Evolutionary conservation across 2,329 filamentous ascomycete species (phyloP), one percentile per base, ranked within the genome.

Genomic region (Aotearoamyces nothofagi): DNA sequence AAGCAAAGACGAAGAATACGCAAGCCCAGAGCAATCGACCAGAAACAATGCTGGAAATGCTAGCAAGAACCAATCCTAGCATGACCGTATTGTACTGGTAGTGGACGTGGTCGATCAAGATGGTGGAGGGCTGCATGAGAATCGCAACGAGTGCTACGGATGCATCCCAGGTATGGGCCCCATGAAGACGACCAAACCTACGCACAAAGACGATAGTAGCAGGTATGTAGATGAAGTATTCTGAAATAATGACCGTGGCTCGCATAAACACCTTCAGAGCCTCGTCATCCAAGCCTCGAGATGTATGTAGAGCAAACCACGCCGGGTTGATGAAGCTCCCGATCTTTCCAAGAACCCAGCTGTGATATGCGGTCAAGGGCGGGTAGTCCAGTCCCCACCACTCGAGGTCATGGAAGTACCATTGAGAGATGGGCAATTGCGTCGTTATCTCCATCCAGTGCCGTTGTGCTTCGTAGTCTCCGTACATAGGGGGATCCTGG

Each of bases 21-120:
- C 82, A 84, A 15, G 81, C 72, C 84, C 87, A 94, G 36, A 92
- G 67, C 44, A 77, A 77, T 27, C 84, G 70, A 4, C 81, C 81
- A 3, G 84, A 83, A 28, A 93, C 54, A 56, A 96, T 78, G 51
- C 80, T 90, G 23, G 87, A 90, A 58, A 94, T 73, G 43, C 78
- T 82, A 1, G 83, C 83, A 16, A 92, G 60, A 7, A 90, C 73
- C 26, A 96, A 70, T 2, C 92, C 90, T 10, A 98, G 72, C 90
- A 98, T 98, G 28, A 98, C 86, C 0, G 86, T 92, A 52, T 98
- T 98, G 56, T 94, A 98, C 56, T 98, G 90, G 51, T 98, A 98
- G 49, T 78, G 90, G 5, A 87, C 80, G 48, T 98, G 87, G 49
- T 98, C 90, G 42, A 98, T 79, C 15, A 98, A 69, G 20, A 96